phyloP scores from a whole-genome alignment of 495 filamentous ascomycete genomes.

The Trypethelium eluteriae region DNA sequence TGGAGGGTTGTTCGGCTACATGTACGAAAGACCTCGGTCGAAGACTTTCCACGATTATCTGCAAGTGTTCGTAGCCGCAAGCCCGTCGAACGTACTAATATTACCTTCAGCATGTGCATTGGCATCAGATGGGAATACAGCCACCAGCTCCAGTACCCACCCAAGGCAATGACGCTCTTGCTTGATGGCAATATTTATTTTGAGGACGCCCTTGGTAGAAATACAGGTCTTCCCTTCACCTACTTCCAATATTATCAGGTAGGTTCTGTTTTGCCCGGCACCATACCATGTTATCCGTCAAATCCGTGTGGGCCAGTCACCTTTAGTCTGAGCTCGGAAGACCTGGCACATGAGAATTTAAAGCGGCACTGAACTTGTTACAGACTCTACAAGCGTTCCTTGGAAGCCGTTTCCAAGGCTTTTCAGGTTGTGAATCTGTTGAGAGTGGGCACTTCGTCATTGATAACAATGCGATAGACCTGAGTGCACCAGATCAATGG shows the following conservation, averaged over 20 bases:
- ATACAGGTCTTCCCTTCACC: not conserved
- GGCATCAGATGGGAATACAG: not conserved
- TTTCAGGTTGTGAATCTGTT: too few species aligned
- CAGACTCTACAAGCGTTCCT: too few species aligned
- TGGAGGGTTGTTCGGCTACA: not conserved
- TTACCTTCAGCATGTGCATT: not conserved
- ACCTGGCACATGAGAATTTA: too few species aligned
- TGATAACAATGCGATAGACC: too few species aligned
- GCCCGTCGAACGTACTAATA: not conserved
- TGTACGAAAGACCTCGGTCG: not conserved
- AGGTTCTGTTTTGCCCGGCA: not conserved
- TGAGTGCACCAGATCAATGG: too few species aligned
- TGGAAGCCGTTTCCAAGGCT: too few species aligned
- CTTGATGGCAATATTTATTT: not conserved
- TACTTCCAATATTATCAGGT: not conserved
- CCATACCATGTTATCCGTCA: not conserved
- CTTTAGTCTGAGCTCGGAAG: too few species aligned
- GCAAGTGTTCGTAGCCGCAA: not conserved
- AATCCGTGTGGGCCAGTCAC: not conserved
- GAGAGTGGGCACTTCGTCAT: too few species aligned
- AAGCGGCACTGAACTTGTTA: too few species aligned
- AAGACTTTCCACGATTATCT: not conserved
- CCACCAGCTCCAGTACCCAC: not conserved
- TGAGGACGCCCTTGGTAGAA: not conserved
- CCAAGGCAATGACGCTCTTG: not conserved